A percentile compares a stretch with the other conserved stretches of the same genome.
These are phyloP conservation scores for Senna tora DNA, from an alignment of 306 rosid species.

Conservation along the genomic window DNA sequence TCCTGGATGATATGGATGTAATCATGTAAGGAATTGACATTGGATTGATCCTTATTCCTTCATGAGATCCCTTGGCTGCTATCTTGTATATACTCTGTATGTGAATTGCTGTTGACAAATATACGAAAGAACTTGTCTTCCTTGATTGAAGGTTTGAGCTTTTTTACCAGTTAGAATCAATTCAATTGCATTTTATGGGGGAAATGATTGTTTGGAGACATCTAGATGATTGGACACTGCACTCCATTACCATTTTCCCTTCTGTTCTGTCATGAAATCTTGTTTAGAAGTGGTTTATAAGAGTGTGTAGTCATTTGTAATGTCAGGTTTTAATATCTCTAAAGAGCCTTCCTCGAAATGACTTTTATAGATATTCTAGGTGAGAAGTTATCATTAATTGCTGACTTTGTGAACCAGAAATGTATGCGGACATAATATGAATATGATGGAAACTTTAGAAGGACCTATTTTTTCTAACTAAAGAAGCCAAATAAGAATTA, in stretches of 20 bases:
- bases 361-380: neutral
- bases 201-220: conserved; percentile 5
- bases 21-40: neutral
- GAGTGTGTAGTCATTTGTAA: neutral
- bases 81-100: neutral
- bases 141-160: neutral
- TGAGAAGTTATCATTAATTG: conserved; percentile 15
- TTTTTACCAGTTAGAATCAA: conserved; percentile 9
- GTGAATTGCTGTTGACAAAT: neutral
- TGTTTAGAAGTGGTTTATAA: conserved; percentile 3
- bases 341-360: conserved; percentile 5
- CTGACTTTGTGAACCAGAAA: conserved; percentile 27
- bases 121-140: neutral
- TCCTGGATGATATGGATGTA: neutral
- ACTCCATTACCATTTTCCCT: neutral
- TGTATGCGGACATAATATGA: neutral
- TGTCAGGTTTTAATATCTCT: conserved; percentile 9
- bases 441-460: neutral
- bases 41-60: neutral
- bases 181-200: neutral
- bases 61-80: neutral
- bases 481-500: neutral
- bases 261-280: neutral
- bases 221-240: neutral
- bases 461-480: neutral